Evolutionary conservation across 208 protist genomes (phyloP).

Genomic region (Angomonas ambiguus): DNA sequence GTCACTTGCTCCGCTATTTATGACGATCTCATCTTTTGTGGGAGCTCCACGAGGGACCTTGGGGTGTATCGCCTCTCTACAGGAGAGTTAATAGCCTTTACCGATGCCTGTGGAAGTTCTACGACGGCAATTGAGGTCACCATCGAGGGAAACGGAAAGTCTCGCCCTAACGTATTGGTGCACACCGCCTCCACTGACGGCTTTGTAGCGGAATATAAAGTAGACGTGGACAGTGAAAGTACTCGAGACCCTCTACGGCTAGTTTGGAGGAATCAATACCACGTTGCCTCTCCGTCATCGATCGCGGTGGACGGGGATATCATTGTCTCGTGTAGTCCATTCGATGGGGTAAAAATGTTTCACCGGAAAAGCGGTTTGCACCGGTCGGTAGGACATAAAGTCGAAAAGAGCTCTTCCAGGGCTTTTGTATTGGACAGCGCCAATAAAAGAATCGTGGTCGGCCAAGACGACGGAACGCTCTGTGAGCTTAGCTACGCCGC

Average conservation of each 20-base stretch:
- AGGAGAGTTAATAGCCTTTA: neutral
- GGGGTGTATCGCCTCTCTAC: conserved; percentile 15
- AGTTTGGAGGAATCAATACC: conserved; percentile 59
- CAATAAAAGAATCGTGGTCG: conserved; percentile 56
- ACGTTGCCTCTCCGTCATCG: conserved; percentile 40
- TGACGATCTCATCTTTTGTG: conserved; percentile 5
- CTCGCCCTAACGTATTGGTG: conserved; percentile 11
- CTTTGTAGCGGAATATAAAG: conserved; percentile 42
- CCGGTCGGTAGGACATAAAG: conserved; percentile 14
- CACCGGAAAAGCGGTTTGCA: conserved; percentile 25
- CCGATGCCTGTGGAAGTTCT: neutral
- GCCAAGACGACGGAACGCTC: conserved; percentile 45
- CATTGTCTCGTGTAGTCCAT: conserved; percentile 47
- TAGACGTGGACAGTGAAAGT: conserved; percentile 7
- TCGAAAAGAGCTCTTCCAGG: conserved; percentile 20
- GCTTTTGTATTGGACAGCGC: conserved; percentile 36
- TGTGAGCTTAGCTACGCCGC: conserved; percentile 50
- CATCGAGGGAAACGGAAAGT: neutral
- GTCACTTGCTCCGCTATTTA: neutral
- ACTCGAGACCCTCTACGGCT: conserved; percentile 11
- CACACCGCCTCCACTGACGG: conserved; percentile 55
- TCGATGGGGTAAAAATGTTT: conserved; percentile 50
- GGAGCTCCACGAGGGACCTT: conserved; percentile 6
- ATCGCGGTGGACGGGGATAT: conserved; percentile 59
- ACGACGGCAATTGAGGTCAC: conserved; percentile 18